phyloP scores from a whole-genome alignment of 139 green algal species.

The Volvox reticuliferus region DNA sequence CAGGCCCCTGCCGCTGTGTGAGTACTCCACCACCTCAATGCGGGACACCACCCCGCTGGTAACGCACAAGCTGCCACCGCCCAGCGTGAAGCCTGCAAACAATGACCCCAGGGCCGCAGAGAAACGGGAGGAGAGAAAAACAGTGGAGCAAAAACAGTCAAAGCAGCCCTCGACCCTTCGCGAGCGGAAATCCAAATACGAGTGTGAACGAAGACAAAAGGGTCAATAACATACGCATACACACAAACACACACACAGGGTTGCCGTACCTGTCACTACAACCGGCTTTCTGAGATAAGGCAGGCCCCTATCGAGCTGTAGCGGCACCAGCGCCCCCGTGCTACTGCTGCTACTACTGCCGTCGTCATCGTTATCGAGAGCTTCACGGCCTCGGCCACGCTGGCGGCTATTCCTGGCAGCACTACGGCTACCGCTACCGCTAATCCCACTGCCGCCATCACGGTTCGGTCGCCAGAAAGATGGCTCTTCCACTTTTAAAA shows the following conservation, averaged over 20 bases:
- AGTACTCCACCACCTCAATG: slow-evolving; percentile 91
- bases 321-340: neutral
- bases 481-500: slow-evolving; percentile 87
- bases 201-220: too few relatives aligned
- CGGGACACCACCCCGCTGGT: slow-evolving; percentile 61
- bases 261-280: slow-evolving; percentile 3
- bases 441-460: neutral
- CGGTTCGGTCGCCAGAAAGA: slow-evolving; percentile 75
- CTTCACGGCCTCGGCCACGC: neutral
- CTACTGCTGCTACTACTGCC: neutral
- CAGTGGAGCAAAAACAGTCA: too few relatives aligned
- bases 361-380: too few relatives aligned
- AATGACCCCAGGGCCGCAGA: too few relatives aligned
- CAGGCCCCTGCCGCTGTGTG: slow-evolving; percentile 84
- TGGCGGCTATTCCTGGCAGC: neutral
- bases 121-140: too few relatives aligned
- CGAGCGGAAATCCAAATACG: too few relatives aligned
- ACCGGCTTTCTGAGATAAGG: slow-evolving; percentile 13
- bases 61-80: slow-evolving; percentile 85
- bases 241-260: too few relatives aligned
- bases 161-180: too few relatives aligned
- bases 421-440: neutral
- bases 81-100: slow-evolving; percentile 74
- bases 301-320: slow-evolving; percentile 1
- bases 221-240: too few relatives aligned